Evolutionary conservation across 805 yeast genomes (phyloP), one percentile per base, ranked within the genome.

Genomic region (Hanseniaspora nectarophila): DNA sequence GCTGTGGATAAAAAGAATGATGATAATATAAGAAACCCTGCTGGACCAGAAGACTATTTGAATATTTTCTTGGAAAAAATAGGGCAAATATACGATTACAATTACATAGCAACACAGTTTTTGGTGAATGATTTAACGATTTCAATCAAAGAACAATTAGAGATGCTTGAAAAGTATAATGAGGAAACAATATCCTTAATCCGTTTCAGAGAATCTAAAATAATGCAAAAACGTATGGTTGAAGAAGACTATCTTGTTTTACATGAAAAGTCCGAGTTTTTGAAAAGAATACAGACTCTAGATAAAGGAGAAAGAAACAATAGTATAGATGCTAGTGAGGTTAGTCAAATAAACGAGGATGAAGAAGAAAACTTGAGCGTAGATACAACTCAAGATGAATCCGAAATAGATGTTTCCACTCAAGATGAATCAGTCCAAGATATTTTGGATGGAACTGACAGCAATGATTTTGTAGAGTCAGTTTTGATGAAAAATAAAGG

Each of bases 31-130:
- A 33, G 16, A 5, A 75, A 81, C 5, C 65, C 67, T 21, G 82
- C 78, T 56, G 26, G 26, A 1, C 23, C 45, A 4, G 73, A 75
- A 56, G 73, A 78, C 2, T 81, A 79, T 51, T 63, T 77, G 16
- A 84, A 85, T 2, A 45, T 50, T 6, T 79, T 56, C 70, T 78
- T 58, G 62, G 97, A 92, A 62, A 78, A 80, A 56, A 77, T 87
- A 28, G 97, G 97, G 1, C 88, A 85, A 60, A 82, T 88, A 1
- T 80, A 85, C 56, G 97, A 92, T 64, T 75, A 81, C 37, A 78
- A 75, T 35, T 80, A 76, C 55, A 74, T 80, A 18, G 75, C 79
- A 20, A 63, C 73, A 8, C 75, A 72, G 54, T 69, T 70, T 24
- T 56, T 73, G 39, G 64, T 67, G 3, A 39, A 51, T 32, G 44